Evolutionary conservation across 768 basidiomycete species (phyloP).

Genomic region (Tricholoma terreum): DNA sequence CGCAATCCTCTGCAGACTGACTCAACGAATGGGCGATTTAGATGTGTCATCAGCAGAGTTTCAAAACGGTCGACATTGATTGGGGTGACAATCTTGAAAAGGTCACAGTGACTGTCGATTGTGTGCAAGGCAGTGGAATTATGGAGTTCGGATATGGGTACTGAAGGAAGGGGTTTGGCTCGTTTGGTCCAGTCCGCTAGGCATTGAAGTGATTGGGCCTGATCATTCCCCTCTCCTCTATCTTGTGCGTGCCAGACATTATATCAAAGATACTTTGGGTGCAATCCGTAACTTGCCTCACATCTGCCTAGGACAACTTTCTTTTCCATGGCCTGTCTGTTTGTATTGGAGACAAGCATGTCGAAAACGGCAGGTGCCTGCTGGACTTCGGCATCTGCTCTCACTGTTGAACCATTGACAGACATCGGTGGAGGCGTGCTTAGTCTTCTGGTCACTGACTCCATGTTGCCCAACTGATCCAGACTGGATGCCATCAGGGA

Average conservation of each 20-base stretch:
- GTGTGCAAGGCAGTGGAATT: slow-evolving; percentile 20
- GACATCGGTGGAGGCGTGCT: background rate
- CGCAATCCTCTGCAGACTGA: too few species aligned
- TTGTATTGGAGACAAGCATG: background rate
- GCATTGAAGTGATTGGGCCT: background rate
- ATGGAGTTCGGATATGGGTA: slow-evolving; percentile 9
- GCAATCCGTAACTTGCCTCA: slow-evolving; percentile 15
- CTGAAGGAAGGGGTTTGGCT: slow-evolving; percentile 10
- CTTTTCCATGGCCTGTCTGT: background rate
- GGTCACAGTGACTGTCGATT: slow-evolving; percentile 13
- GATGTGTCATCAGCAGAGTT: too few species aligned
- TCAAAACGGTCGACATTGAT: too few species aligned
- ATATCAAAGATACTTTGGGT: slow-evolving; percentile 11
- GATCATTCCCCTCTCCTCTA: background rate
- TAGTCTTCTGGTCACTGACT: too few species aligned
- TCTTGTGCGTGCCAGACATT: slow-evolving; percentile 12
- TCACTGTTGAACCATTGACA: background rate
- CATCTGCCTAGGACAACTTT: slow-evolving; percentile 13
- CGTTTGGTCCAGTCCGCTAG: slow-evolving; percentile 17
- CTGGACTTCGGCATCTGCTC: background rate
- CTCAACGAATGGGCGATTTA: too few species aligned
- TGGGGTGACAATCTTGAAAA: slow-evolving; percentile 30
- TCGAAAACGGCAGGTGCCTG: background rate
- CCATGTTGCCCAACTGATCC: background rate
- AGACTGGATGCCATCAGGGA: slow-evolving; percentile 5